A percentile compares a stretch with the other conserved stretches of the same genome.
Conservation (phyloP, 2,329 filamentous ascomycete genomes). For the Rhinocladiella mackenziei region DNA sequence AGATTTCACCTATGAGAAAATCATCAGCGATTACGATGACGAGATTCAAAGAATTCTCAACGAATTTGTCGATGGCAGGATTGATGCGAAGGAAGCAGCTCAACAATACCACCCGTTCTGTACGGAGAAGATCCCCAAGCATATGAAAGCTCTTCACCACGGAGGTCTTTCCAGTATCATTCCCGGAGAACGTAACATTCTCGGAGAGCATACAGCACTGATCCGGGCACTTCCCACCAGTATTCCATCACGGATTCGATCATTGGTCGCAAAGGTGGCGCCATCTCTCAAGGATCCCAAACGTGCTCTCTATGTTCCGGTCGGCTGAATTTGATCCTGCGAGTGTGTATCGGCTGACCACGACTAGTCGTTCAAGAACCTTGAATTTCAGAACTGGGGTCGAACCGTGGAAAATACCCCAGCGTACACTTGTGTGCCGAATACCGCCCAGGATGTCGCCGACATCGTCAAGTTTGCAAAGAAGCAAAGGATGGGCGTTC, state of each 20-base stretch:
- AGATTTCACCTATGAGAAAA: slow-evolving; percentile 21
- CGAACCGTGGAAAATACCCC: slow-evolving; percentile 20
- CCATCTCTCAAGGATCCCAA: slow-evolving; percentile 18
- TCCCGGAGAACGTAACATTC: slow-evolving; percentile 13
- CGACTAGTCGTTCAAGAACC: slow-evolving; percentile 21
- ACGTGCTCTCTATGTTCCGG: slow-evolving; percentile 21
- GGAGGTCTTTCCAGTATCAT: slow-evolving; percentile 12
- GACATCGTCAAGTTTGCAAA: slow-evolving; percentile 25
- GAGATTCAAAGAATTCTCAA: slow-evolving; percentile 21
- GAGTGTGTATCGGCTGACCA: neutral
- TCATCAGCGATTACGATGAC: slow-evolving; percentile 22
- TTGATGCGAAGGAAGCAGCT: slow-evolving; percentile 21
- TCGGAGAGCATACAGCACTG: slow-evolving; percentile 14
- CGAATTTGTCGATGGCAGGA: slow-evolving; percentile 23
- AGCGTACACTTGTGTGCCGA: slow-evolving; percentile 21
- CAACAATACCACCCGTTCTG: slow-evolving; percentile 14
- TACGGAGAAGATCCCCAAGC: slow-evolving; percentile 7
- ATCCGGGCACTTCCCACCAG: slow-evolving; percentile 17
- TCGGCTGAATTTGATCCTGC: no score
- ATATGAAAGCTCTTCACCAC: slow-evolving; percentile 11
- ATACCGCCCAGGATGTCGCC: slow-evolving; percentile 19
- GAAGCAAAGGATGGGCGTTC: slow-evolving; percentile 22
- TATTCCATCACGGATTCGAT: slow-evolving; percentile 21
- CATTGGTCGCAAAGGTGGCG: slow-evolving; percentile 14
- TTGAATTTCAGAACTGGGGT: slow-evolving; percentile 22